phyloP scores from a whole-genome alignment of 2,329 filamentous ascomycete species.

The Penicillium thymicola region DNA sequence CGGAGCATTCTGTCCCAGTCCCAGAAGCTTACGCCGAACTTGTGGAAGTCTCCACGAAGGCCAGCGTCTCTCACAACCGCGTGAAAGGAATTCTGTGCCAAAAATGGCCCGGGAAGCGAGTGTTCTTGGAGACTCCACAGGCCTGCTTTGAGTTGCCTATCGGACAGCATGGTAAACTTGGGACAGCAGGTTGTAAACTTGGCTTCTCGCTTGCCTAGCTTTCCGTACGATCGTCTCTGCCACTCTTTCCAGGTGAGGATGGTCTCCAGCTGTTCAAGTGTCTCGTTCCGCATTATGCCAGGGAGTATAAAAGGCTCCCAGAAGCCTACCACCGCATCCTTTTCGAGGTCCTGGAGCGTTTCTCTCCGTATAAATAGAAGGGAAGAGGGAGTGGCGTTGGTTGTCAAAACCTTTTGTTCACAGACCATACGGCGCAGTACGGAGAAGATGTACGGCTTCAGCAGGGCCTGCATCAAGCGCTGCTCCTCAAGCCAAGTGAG shows the following conservation, averaged over 20 bases:
- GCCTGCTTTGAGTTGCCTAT: neutral
- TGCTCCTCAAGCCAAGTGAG: neutral
- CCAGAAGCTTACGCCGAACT: neutral
- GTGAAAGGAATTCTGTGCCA: neutral
- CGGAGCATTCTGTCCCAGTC: accelerated
- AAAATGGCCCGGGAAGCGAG: neutral
- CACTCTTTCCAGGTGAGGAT: neutral
- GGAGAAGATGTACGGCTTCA: neutral
- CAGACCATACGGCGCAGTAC: neutral
- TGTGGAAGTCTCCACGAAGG: neutral
- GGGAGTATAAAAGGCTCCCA: neutral
- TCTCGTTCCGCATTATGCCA: neutral
- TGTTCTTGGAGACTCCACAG: neutral
- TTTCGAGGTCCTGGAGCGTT: neutral
- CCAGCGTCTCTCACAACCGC: neutral
- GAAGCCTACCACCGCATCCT: neutral
- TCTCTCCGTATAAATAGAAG: too few relatives aligned
- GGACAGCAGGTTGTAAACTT: neutral
- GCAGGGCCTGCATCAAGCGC: neutral
- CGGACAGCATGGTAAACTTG: accelerated
- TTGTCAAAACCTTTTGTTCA: neutral
- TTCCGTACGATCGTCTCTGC: accelerated
- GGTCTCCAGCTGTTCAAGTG: neutral
- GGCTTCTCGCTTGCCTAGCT: neutral
- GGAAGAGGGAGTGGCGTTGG: too few relatives aligned